These are phyloP conservation scores for Lantana camara DNA, from an alignment of 257 asterid genomes.

Conservation along the genomic window DNA sequence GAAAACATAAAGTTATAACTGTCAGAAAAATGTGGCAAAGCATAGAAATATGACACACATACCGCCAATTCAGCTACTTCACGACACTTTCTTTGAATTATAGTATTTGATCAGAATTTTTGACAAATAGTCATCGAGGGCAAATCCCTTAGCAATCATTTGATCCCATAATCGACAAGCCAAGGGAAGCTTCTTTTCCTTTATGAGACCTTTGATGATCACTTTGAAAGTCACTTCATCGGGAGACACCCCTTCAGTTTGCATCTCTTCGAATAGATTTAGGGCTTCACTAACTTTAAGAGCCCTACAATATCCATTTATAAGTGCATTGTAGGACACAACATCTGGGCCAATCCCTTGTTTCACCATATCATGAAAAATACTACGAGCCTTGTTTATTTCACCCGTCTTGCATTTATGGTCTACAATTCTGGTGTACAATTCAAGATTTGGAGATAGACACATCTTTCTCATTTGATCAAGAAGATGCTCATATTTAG, in stretches of 20 bases:
- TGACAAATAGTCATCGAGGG: slow-evolving; percentile 80
- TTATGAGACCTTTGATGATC: slow-evolving; percentile 75
- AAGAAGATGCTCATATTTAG: slow-evolving; percentile 58
- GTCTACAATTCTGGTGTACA: slow-evolving; percentile 72
- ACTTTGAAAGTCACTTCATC: slow-evolving; percentile 81
- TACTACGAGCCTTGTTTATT: slow-evolving; percentile 55
- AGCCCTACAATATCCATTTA: slow-evolving; percentile 72
- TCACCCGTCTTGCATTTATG: slow-evolving; percentile 69
- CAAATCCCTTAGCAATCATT: slow-evolving; percentile 94
- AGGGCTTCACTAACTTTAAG: slow-evolving; percentile 71
- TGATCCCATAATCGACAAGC: slow-evolving; percentile 92
- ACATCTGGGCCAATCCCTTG: slow-evolving; percentile 74
- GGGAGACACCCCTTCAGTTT: slow-evolving; percentile 58
- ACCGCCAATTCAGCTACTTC: slow-evolving; percentile 32
- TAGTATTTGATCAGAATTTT: slow-evolving; percentile 64
- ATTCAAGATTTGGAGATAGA: slow-evolving; percentile 60
- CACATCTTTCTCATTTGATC: slow-evolving; percentile 69
- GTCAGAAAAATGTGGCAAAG: not conserved
- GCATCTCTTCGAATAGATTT: slow-evolving; percentile 70
- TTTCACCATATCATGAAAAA: slow-evolving; percentile 66
- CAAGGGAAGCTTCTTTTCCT: slow-evolving; percentile 58
- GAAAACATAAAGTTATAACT: slow-evolving; percentile 6
- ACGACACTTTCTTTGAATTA: slow-evolving; percentile 42
- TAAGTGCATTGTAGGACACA: slow-evolving; percentile 76
- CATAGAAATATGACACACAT: slow-evolving; percentile 22